These are phyloP conservation scores for Cladorrhinum sp. DNA, from an alignment of 2,329 filamentous ascomycete species.

Conservation along the genomic window DNA sequence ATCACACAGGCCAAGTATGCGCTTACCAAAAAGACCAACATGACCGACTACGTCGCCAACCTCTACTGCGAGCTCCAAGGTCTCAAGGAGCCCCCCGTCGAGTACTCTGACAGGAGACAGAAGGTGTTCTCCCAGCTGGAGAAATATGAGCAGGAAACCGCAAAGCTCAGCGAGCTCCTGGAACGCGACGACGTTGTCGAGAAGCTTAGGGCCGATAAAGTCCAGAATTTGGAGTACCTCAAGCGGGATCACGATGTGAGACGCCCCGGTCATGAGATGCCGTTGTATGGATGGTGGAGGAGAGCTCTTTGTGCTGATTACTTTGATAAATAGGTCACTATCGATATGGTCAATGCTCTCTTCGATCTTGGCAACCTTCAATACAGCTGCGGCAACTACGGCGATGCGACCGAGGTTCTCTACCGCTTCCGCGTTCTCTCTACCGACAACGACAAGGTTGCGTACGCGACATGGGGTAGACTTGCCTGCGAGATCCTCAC, in stretches of 20 bases:
- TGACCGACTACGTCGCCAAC: slow-evolving; percentile 95
- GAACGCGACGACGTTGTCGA: slow-evolving; percentile 86
- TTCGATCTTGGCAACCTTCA: slow-evolving; percentile 97
- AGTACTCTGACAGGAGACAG: slow-evolving; percentile 86
- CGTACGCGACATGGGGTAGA: slow-evolving; percentile 95
- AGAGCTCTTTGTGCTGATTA: slow-evolving; percentile 7
- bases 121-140: slow-evolving; percentile 81
- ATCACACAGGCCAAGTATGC: slow-evolving; percentile 86
- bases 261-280: background rate
- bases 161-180: slow-evolving; percentile 83
- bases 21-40: slow-evolving; percentile 95
- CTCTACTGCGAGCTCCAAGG: slow-evolving; percentile 87
- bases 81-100: slow-evolving; percentile 71
- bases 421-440: slow-evolving; percentile 98
- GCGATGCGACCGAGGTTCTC: slow-evolving; percentile 82
- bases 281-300: background rate
- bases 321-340: slow-evolving; percentile 60
- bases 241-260: slow-evolving; percentile 91
- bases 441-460: slow-evolving; percentile 97
- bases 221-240: slow-evolving; percentile 95
- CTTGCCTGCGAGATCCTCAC: slow-evolving; percentile 93
- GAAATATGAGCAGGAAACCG: slow-evolving; percentile 80
- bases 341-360: slow-evolving; percentile 92
- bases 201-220: slow-evolving; percentile 92
- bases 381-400: slow-evolving; percentile 96